Percentiles rank a stretch among this genome's conserved stretches.
Evolutionary conservation across 1,284 basidiomycete genomes (phyloP).

Genomic region (Porodaedalea pini): DNA sequence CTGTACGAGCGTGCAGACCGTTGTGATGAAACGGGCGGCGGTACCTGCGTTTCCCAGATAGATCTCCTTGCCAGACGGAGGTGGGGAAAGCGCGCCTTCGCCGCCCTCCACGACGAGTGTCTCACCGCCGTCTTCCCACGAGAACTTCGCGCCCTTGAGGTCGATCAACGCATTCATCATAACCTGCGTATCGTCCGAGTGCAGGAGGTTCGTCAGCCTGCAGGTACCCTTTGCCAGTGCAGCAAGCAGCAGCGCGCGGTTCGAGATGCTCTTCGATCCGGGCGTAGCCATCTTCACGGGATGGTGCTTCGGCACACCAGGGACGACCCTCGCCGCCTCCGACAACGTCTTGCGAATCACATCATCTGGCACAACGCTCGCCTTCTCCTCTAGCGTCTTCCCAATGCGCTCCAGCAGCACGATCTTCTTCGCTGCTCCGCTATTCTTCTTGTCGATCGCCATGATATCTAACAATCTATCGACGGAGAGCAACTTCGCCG

Average conservation of each 20-base stretch:
- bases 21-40: conserved; percentile 95
- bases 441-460: conserved; percentile 98
- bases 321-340: conserved; percentile 71
- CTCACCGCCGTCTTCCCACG: conserved; percentile 92
- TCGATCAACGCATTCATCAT: conserved; percentile 95
- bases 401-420: conserved; percentile 91
- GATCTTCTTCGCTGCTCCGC: conserved; percentile 86
- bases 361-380: conserved; percentile 79
- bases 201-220: conserved; percentile 84
- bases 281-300: conserved; percentile 88
- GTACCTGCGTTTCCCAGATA: conserved; percentile 98
- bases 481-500: conserved; percentile 71
- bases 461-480: conserved; percentile 88
- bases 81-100: conserved; percentile 75
- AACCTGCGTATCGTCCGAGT: conserved; percentile 98
- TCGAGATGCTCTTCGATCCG: conserved; percentile 96
- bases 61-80: conserved; percentile 78
- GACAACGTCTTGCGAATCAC: conserved; percentile 80
- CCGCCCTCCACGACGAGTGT: conserved; percentile 92
- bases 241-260: conserved; percentile 91
- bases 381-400: conserved; percentile 88
- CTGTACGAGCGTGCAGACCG: conserved; percentile 86
- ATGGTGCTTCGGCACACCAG: conserved; percentile 61
- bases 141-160: conserved; percentile 84
- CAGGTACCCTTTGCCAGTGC: conserved; percentile 89